phyloP scores from a whole-genome alignment of 495 filamentous ascomycete species.

The Daldinia loculata region DNA sequence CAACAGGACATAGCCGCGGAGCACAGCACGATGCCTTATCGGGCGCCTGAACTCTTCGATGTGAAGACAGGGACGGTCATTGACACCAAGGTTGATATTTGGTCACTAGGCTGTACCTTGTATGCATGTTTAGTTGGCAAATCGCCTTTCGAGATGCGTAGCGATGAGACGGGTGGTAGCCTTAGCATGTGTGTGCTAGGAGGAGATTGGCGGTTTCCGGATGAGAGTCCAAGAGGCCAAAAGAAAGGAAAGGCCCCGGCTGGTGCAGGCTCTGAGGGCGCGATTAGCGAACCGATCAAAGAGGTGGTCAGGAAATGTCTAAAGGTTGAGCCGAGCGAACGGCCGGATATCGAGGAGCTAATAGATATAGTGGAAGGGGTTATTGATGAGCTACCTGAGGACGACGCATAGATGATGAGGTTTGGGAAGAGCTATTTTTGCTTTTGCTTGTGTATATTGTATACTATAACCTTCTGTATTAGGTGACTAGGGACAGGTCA shows the following conservation, averaged over 20 bases:
- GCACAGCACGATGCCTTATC: conserved; percentile 98
- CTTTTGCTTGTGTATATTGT: conserved; percentile 30
- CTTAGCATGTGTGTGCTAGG: conserved; percentile 89
- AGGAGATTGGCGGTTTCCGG: conserved; percentile 93
- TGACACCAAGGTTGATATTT: conserved; percentile 98
- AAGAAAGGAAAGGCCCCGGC: conserved; percentile 65
- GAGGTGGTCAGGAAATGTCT: conserved; percentile 88
- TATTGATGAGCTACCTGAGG: conserved; percentile 77
- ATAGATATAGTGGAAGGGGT: conserved; percentile 81
- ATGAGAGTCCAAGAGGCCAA: conserved; percentile 69
- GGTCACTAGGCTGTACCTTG: conserved; percentile 94
- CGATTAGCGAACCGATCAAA: conserved; percentile 79
- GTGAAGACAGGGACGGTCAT: conserved; percentile 92
- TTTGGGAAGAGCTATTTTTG: not conserved
- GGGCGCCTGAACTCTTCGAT: conserved; percentile 96
- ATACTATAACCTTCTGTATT: conserved; percentile 30
- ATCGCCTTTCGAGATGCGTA: conserved; percentile 93
- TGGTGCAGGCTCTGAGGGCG: conserved; percentile 35
- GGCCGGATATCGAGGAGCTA: conserved; percentile 90
- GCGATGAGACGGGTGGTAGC: conserved; percentile 93
- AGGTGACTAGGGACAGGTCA: conserved; percentile 23
- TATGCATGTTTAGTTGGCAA: conserved; percentile 97
- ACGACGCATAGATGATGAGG: conserved; percentile 53
- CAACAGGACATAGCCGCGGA: conserved; percentile 95
- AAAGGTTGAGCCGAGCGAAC: conserved; percentile 88